Base-by-base conservation (phyloP, 129 eudicot species). In the Ambrosia artemisiifolia region DNA sequence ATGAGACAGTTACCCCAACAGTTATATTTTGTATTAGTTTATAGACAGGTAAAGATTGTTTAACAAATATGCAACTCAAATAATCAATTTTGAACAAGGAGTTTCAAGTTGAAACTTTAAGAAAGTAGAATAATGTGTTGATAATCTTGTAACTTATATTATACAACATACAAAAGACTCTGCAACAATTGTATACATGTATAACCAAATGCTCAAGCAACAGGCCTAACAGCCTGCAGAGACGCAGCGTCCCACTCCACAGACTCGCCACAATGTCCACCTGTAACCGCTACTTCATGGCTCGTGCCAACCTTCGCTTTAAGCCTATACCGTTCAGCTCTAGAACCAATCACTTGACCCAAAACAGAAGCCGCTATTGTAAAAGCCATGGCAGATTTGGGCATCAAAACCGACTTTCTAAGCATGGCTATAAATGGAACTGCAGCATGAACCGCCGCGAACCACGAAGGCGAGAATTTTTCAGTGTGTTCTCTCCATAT, bases 341-440 rank as follows among this genome's bases (percentile, higher is more conserved):
- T 79, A 1, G 99, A 90, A 19, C 99, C 99, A 50, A 94, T 90
- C 40, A 94, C 99, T 80, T 94, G 99, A 5, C 99, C 99, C 51
- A 94, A 73, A 78, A 94, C 77, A 9, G 99, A 94, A 16, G 99
- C 97, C 40, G 91, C 99, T 12, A 94, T 94, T 10, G 97, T 90
- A 53, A 94, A 85, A 3, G 97, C 99, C 99, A 94, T 90, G 48
- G 99, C 99, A 3, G 91, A 55, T 77, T 94, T 94, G n/a, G 99
- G 99, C 99, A 94, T 90, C 81, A 94, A 49, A 2, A 94, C 83
- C 1, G 89, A 83, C 75, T 94, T 94, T 78, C 99, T 88, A 63
- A 94, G 92, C 91, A 94, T 87, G 63, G 73, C 99, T 62, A 94
- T 90, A 86, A 94, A 94, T 4, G 99, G 99, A n/a, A 94, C 99